Conservation (phyloP, 768 basidiomycete species). For the Phaffia australis region DNA sequence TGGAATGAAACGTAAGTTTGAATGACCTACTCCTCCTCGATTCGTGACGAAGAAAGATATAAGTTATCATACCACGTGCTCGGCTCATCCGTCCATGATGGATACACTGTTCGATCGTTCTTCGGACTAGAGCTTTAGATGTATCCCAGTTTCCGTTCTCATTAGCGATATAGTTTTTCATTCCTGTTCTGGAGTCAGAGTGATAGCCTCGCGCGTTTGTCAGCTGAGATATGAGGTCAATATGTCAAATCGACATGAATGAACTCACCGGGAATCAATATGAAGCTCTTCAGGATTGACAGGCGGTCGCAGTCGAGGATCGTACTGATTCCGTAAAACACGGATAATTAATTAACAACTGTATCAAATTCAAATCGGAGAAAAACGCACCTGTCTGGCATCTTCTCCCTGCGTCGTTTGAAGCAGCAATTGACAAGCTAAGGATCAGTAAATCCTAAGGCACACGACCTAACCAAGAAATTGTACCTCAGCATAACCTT, state of each 20-base stretch:
- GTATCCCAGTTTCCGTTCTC: conserved; percentile 61
- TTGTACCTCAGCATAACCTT: too few relatives aligned
- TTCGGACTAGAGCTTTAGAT: conserved; percentile 38
- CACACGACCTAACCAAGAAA: too few relatives aligned
- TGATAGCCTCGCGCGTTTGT: background rate
- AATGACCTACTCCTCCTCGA: too few relatives aligned
- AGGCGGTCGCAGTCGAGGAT: conserved; percentile 66
- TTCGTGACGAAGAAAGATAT: too few relatives aligned
- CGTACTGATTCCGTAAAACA: conserved; percentile 44
- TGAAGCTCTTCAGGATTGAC: conserved; percentile 76
- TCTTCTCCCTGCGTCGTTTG: conserved; percentile 13
- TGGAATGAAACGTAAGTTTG: too few relatives aligned
- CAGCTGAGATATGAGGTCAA: background rate
- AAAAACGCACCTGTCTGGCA: background rate
- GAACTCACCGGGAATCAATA: conserved; percentile 50
- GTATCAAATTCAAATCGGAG: background rate
- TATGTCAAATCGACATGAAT: conserved; percentile 67
- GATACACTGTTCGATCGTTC: conserved; percentile 66
- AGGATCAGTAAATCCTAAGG: background rate
- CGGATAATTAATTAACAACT: background rate
- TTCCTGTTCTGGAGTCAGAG: background rate
- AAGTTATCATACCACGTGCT: too few relatives aligned
- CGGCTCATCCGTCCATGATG: conserved; percentile 49
- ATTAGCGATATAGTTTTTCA: conserved; percentile 72
- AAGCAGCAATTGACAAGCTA: background rate